phyloP scores from a whole-genome alignment of 1,284 basidiomycete species.

The Trichosporon sp. region DNA sequence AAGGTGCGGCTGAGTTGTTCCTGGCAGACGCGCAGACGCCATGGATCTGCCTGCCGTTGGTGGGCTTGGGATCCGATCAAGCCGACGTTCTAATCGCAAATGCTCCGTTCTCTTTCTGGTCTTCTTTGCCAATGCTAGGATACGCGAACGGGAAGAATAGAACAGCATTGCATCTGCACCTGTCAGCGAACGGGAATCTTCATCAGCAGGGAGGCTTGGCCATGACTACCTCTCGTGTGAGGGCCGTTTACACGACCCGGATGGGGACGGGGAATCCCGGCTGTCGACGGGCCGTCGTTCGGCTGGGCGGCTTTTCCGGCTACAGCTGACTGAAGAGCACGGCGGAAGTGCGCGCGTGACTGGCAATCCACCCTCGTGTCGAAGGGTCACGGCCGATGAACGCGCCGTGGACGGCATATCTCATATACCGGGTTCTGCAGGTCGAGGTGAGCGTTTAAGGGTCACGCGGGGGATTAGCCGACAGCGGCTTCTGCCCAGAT shows the following conservation, averaged over 20 bases:
- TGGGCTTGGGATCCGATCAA: not conserved
- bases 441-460: not conserved
- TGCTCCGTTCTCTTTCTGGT: not conserved
- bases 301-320: not conserved
- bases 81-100: not conserved
- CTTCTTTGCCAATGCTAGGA: not conserved
- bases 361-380: not conserved
- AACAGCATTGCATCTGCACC: not conserved
- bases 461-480: not conserved
- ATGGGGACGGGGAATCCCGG: not conserved
- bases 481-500: not conserved
- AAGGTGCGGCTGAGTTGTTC: not conserved
- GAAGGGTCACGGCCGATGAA: not conserved
- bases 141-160: conserved; percentile 13
- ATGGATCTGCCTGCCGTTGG: too few species aligned
- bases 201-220: not conserved
- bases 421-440: not conserved
- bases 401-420: not conserved
- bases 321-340: not conserved
- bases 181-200: conserved; percentile 10
- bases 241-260: not conserved
- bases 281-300: not conserved
- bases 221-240: not conserved
- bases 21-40: not conserved
- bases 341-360: not conserved